Percentiles rank a stretch among this genome's conserved stretches.
These are phyloP conservation scores for Acrodontium crateriforme DNA, from an alignment of 2,329 filamentous ascomycete species.

Conservation along the genomic window DNA sequence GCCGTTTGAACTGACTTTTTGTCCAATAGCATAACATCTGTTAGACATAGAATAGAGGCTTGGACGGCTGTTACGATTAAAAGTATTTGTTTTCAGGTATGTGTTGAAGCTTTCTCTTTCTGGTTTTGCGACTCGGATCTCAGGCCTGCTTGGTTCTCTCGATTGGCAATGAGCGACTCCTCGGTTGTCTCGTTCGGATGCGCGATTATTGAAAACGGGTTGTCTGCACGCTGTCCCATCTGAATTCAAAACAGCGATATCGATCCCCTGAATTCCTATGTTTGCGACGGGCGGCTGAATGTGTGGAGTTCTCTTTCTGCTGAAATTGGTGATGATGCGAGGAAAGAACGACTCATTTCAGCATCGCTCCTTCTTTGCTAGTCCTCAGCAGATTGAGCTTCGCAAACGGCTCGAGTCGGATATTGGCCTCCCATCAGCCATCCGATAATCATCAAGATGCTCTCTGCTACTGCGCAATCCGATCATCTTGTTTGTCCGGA, in stretches of 20 bases:
- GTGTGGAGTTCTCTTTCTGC: too few species aligned
- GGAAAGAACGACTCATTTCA: too few species aligned
- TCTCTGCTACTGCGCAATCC: neutral
- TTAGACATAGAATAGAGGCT: conserved; percentile 22
- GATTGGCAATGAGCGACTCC: conserved; percentile 2
- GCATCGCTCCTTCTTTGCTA: too few species aligned
- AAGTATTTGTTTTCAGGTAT: conserved; percentile 10
- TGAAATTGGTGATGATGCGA: too few species aligned
- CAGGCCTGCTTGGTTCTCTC: conserved; percentile 1
- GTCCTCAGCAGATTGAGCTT: too few species aligned
- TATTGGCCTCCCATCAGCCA: neutral
- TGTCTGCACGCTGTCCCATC: too few species aligned
- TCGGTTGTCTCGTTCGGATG: neutral
- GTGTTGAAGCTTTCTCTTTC: conserved; percentile 4
- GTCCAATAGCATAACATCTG: too few species aligned
- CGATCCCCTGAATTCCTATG: too few species aligned
- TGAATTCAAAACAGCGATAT: too few species aligned
- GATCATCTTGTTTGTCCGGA: neutral
- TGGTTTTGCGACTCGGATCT: conserved; percentile 1
- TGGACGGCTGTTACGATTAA: conserved; percentile 17
- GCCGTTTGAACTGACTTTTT: too few species aligned
- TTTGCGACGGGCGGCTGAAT: too few species aligned
- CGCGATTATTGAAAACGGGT: too few species aligned
- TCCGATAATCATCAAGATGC: neutral
- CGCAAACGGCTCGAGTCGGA: neutral